Evolutionary conservation across 108 stramenopile species (phyloP), one percentile per base, ranked within the genome.

Genomic region (Fragilariopsis cylindrus): DNA sequence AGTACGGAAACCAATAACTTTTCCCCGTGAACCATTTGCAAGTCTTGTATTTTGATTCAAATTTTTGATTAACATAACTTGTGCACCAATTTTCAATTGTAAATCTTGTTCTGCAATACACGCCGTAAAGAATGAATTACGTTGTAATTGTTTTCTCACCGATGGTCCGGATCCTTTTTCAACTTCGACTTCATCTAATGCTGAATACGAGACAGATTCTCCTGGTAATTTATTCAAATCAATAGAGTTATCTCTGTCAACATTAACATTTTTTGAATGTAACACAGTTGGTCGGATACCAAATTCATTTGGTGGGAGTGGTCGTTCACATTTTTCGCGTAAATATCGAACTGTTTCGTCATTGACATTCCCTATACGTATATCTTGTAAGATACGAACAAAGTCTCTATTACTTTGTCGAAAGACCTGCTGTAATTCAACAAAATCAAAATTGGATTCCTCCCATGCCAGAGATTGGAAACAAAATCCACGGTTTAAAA

Each of bases 21-120:
- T 88, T 4, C 93, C 91, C 41, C 92, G 71, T 15, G 88, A 78
- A 9, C 96, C 96, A 71, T 96, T 96, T 40, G 83, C 88, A 30
- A 90, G 76, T 48, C 16, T 44, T 12, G 71, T 65, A 7, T 56
- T 16, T 52, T 57, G 76, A 73, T 21, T 62, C 50, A 90, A 82
- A 76, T 98, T 98, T 69, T 90, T 91, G 30, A 96, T 66, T 55
- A 96, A 63, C 82, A 97, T 90, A 8, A 97, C 95, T 64, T 97
- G 93, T 5, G 94, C 90, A 41, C 91, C 90, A 3, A 82, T 52
- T 54, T 88, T 86, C 3, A 91, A 71, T 8, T 77, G 77, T 11
- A 92, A 70, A 13, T 72, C 30, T 15, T 57, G 30, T n/a, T 87
- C 88, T 46, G 85, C 87, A 18, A 76, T 48, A 55, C 79, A 80